phyloP scores from a whole-genome alignment of 208 protist species.

The Acanthamoeba lenticulata region DNA sequence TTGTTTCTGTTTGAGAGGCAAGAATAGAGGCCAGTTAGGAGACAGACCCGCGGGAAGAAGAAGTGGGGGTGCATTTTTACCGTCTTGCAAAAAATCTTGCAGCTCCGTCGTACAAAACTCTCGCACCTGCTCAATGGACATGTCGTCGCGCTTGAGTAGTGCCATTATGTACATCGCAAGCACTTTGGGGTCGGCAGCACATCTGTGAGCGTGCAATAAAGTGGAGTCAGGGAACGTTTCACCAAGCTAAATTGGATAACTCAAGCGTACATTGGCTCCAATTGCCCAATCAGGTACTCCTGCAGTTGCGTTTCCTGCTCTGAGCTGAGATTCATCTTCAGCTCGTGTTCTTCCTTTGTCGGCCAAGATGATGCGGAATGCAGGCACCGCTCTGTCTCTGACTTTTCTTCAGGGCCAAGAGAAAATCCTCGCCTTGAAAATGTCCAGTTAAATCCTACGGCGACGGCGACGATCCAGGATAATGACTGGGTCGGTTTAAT shows the following conservation, averaged over 20 bases:
- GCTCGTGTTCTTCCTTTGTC: background rate
- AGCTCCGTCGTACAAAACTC: slow-evolving; percentile 32
- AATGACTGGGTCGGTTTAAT: no score
- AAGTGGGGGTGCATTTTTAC: background rate
- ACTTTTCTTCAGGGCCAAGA: no score
- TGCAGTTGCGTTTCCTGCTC: slow-evolving; percentile 31
- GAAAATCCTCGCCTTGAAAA: no score
- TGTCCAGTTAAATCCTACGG: no score
- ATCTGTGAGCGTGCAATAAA: background rate
- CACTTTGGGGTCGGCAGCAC: slow-evolving; percentile 40
- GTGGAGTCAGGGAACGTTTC: background rate
- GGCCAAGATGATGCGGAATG: background rate
- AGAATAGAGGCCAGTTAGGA: background rate
- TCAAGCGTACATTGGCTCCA: slow-evolving; percentile 51
- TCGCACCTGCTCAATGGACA: background rate
- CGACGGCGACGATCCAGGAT: no score
- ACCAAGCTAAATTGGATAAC: no score
- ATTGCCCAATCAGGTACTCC: background rate
- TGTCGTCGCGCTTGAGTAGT: slow-evolving; percentile 35
- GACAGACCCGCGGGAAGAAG: background rate
- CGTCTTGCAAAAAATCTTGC: slow-evolving; percentile 38
- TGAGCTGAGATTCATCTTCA: slow-evolving; percentile 16
- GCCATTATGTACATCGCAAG: slow-evolving; percentile 47
- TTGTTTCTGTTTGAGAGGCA: background rate
- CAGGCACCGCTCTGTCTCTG: background rate